A percentile compares a stretch with the other conserved stretches of the same genome.
phyloP scores from a whole-genome alignment of 2,329 filamentous ascomycete species.

The Colletotrichum cuscutae region DNA sequence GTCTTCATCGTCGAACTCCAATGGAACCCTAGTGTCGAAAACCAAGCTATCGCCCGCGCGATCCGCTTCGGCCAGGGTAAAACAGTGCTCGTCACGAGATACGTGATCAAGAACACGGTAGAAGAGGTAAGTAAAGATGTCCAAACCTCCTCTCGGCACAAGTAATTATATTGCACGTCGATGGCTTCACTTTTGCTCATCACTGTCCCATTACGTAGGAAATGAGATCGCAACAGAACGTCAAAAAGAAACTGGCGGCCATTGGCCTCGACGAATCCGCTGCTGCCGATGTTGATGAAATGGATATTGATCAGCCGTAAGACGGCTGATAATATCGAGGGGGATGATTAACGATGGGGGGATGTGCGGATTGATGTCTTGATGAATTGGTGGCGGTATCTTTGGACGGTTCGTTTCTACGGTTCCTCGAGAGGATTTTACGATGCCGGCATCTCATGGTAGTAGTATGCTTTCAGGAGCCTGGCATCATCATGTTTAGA shows the following conservation, averaged over 20 bases:
- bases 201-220: background rate
- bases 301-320: constrained; percentile 10
- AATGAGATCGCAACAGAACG: constrained; percentile 29
- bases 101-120: constrained; percentile 53
- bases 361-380: background rate
- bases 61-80: constrained; percentile 57
- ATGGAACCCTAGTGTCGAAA: constrained; percentile 64
- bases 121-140: constrained; percentile 49
- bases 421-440: background rate
- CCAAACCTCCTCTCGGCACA: background rate
- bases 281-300: background rate
- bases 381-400: background rate
- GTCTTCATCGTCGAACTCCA: constrained; percentile 64
- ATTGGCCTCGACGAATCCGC: constrained; percentile 16
- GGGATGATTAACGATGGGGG: too few species aligned
- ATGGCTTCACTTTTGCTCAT: background rate
- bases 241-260: constrained; percentile 21
- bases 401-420: background rate
- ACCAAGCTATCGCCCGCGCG: constrained; percentile 61
- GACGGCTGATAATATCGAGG: too few species aligned
- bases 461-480: background rate
- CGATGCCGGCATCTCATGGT: background rate
- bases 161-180: background rate
- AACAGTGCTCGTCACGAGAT: constrained; percentile 56
- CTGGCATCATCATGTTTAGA: background rate